These are phyloP conservation scores for Penicillium manginii DNA, from an alignment of 495 filamentous ascomycete genomes.

Conservation along the genomic window DNA sequence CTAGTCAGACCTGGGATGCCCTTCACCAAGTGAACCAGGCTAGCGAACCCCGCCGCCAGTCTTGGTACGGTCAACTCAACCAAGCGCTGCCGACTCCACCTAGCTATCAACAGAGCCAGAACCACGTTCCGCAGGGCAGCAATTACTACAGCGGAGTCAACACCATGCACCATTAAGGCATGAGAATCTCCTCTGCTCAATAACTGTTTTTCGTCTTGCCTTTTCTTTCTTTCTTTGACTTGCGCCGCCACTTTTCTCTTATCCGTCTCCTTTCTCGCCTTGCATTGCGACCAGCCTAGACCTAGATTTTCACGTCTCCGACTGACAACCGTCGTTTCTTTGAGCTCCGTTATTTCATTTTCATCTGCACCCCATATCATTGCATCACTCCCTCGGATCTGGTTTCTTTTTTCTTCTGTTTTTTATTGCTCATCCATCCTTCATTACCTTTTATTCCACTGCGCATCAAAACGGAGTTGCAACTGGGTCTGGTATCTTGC, in stretches of 20 bases:
- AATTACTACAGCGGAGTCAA: slow-evolving; percentile 32
- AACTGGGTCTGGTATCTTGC: slow-evolving; percentile 19
- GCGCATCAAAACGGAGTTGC: slow-evolving; percentile 33
- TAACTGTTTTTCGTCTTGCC: not conserved
- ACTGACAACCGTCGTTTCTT: not conserved
- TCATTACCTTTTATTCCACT: slow-evolving; percentile 17
- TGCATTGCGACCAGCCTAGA: slow-evolving; percentile 24
- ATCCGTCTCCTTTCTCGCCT: slow-evolving; percentile 3
- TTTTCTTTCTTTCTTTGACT: slow-evolving; percentile 7
- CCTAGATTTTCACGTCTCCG: slow-evolving; percentile 20
- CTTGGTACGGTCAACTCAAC: slow-evolving; percentile 44
- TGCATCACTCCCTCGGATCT: not conserved
- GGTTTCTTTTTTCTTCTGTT: not conserved
- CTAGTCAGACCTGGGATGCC: slow-evolving; percentile 50
- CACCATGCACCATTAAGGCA: slow-evolving; percentile 23
- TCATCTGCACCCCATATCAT: not conserved
- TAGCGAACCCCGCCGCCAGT: slow-evolving; percentile 44
- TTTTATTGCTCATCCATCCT: not conserved
- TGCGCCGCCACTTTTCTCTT: slow-evolving; percentile 2
- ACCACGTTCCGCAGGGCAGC: slow-evolving; percentile 30
- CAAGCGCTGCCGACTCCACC: slow-evolving; percentile 26
- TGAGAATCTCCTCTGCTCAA: slow-evolving; percentile 9
- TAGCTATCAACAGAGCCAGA: slow-evolving; percentile 33
- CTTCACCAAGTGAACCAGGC: slow-evolving; percentile 39
- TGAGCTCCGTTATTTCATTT: not conserved